phyloP scores from a whole-genome alignment of 257 asterid genomes.

The Rauvolfia tetraphylla region DNA sequence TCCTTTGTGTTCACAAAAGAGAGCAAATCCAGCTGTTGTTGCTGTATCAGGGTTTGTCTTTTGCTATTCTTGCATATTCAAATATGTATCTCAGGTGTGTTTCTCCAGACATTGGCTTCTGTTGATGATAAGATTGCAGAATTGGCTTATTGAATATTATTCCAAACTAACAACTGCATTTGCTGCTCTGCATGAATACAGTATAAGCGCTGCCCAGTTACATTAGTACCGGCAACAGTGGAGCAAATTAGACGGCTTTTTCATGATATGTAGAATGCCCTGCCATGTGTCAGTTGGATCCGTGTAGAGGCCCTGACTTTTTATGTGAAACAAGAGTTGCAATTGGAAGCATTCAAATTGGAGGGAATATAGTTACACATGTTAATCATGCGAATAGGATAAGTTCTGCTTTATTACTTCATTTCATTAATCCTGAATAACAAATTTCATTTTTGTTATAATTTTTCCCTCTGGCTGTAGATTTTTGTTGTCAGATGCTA shows the following conservation, averaged over 20 bases:
- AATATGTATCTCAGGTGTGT: slow-evolving; percentile 85
- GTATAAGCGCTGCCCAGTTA: slow-evolving; percentile 96
- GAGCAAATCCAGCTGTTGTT: slow-evolving; percentile 84
- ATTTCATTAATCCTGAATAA: not conserved
- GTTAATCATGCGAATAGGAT: not conserved
- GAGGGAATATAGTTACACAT: not conserved
- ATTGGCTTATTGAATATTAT: not conserved
- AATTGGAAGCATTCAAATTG: not conserved
- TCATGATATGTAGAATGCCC: slow-evolving; percentile 55
- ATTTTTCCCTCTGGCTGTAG: not conserved
- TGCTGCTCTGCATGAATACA: slow-evolving; percentile 25
- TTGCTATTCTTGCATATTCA: slow-evolving; percentile 92
- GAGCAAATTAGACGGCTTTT: slow-evolving; percentile 92
- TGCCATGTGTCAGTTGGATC: not conserved
- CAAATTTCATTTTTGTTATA: not conserved
- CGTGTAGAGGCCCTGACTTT: not conserved
- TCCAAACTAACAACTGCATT: not conserved
- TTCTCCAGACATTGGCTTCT: not conserved
- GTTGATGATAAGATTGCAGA: not conserved
- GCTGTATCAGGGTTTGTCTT: slow-evolving; percentile 92
- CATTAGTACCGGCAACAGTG: slow-evolving; percentile 77
- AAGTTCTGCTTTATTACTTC: not conserved
- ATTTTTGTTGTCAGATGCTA: not conserved
- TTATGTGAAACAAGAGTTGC: not conserved
- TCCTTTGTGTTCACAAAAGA: slow-evolving; percentile 85